Base-by-base conservation (phyloP, 2,329 filamentous ascomycete genomes). In the Aspergillus pseudonomiae region DNA sequence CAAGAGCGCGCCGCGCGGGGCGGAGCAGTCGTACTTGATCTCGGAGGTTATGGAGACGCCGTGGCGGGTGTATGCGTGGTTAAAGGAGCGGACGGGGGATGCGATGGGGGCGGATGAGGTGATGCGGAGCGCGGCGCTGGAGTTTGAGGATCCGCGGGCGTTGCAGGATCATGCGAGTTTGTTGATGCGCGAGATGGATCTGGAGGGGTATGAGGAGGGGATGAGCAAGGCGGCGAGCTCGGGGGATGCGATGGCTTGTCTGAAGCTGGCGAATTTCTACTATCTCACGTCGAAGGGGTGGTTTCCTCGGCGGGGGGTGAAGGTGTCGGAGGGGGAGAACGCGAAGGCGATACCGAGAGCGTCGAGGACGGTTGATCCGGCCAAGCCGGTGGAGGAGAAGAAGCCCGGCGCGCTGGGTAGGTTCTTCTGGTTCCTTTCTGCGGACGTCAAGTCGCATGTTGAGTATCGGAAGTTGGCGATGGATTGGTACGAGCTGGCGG, bases 201-300 rank as follows among this genome's bases (percentile, higher is more conserved):
- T 68, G 50, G 70, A 74, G 3, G 57, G 59, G 39, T 79, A 79
- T 58, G 77, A 79, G 64, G 66, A 75, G 59, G 75, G 67, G 60
- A 74, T 80, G 73, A 67, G 52, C 48, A 73, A 73, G 59, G 74
- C 75, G 32, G 78, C 78, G 1, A 70, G 72, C 16, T 61, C 68
- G 3, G 73, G 73, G 7, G 50, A 76, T 41, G n/a, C 41, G 2
- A 61, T 68, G 6, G 75, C 78, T 3, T 76, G 74, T 62, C 62
- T 70, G n/a, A 72, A 70, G 36, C 67, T 80, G 10, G 78, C 71
- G 3, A 75, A 77, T 53, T 75, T 75, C 61, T 80, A 80, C 63
- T 76, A 72, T 58, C 73, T 70, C 50, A 78, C 68, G 7, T 73
- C 45, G n/a, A 65, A 67, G 14, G 72, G 74, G 4, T 60, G 64